Base-by-base conservation (phyloP, 805 yeast genomes). In the Starmerella powellii region DNA sequence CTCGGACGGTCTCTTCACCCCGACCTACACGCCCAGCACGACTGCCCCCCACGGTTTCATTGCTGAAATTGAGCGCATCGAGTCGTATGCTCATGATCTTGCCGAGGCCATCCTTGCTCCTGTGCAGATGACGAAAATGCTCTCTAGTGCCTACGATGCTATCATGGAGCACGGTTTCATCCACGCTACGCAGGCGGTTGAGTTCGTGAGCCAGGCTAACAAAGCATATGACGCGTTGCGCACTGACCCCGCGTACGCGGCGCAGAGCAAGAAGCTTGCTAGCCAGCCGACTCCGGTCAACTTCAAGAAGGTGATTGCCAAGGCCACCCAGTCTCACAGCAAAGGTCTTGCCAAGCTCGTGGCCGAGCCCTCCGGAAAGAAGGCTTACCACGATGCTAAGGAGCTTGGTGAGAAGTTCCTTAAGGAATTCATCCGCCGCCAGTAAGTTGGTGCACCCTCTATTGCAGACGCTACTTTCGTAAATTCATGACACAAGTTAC, bases 71-170 rank as follows among this genome's bases (percentile, higher is more conserved):
- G 38, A 38, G 32, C 37, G 36, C 12, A 3, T 46, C 12, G 38
- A 42, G 36, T 8, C 23, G n/a, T 46, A 37, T 20, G 50, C 50
- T 11, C 50, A 46, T 41, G 47, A 36, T 12, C 32, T 46, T 11
- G 50, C 50, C 24, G 43, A 46, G 27, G 50, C 50, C n/a, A 29
- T 46, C n/a, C 26, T 46, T 29, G 47, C 50, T 18, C 50, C 50
- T 13, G 34, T 31, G 3, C 34, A 38, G 34, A 46, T 46, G 50
- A 46, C 50, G 16, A 34, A 32, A 3, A 10, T 38, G 32, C 33
- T 44, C 17, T 34, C 40, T 12, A 31, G 24, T 15, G 51, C 48
- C 17, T 42, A 37, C 27, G 33, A 37, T 6, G 48, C 40, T 19
- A 35, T 47, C 37, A 18, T 37, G 44, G 28, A 41, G 31, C 45